Percentiles rank a stretch among this genome's conserved stretches.
These are phyloP conservation scores for Crithidia thermophila DNA, from an alignment of 208 protist species.

Conservation along the genomic window DNA sequence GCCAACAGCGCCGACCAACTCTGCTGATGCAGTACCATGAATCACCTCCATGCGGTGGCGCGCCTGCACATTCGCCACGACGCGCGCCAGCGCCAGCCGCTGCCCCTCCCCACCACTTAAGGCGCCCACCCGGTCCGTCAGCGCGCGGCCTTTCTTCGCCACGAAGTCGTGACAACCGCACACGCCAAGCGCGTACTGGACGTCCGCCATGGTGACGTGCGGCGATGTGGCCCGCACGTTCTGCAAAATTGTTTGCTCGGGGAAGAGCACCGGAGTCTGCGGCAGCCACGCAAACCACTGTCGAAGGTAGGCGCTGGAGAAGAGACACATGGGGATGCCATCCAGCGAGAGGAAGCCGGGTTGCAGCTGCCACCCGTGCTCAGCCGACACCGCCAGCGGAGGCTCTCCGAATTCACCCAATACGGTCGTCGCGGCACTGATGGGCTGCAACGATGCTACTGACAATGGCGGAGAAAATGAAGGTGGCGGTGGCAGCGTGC, in stretches of 20 bases:
- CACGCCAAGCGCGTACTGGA: constrained; percentile 40
- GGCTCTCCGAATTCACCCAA: background rate
- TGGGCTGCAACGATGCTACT: background rate
- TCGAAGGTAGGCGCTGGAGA: constrained; percentile 57
- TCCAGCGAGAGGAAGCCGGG: constrained; percentile 41
- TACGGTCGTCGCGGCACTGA: background rate
- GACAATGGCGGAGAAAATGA: background rate
- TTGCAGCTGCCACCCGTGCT: background rate
- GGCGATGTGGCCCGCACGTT: constrained; percentile 46
- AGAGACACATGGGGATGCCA: constrained; percentile 57
- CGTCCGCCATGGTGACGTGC: constrained; percentile 39
- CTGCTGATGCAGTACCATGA: background rate
- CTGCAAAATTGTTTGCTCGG: constrained; percentile 38
- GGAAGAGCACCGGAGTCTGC: constrained; percentile 44
- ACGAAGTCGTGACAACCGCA: constrained; percentile 61
- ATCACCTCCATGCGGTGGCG: constrained; percentile 33
- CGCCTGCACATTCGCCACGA: constrained; percentile 46
- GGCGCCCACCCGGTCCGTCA: constrained; percentile 44
- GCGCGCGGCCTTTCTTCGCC: constrained; percentile 27
- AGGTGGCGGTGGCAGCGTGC: constrained; percentile 23
- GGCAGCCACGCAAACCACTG: constrained; percentile 50
- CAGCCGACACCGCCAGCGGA: background rate
- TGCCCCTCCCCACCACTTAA: constrained; percentile 93
- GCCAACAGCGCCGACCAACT: constrained; percentile 7
- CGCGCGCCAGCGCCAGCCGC: constrained; percentile 90